phyloP scores from a whole-genome alignment of 306 rosid species.

The Rosa persica region DNA sequence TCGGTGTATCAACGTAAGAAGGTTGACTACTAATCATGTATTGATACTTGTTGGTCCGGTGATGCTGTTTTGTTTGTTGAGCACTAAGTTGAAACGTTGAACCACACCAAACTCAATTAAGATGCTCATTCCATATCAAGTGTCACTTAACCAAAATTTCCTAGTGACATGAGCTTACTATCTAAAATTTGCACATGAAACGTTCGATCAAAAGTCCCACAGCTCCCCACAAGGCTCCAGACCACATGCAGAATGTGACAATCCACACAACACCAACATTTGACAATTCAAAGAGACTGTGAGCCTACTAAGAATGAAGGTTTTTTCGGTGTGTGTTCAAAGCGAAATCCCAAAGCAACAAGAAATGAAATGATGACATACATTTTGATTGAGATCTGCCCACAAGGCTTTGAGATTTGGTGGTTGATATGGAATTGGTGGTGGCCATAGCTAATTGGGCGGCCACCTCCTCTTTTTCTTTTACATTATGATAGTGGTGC shows the following conservation, averaged over 20 bases:
- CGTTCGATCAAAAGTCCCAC: conserved; percentile 2
- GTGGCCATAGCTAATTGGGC: conserved; percentile 5
- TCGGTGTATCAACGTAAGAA: neutral
- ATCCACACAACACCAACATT: neutral
- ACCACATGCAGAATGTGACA: conserved; percentile 2
- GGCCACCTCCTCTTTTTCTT: neutral
- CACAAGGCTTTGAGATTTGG: conserved; percentile 31
- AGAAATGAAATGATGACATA: neutral
- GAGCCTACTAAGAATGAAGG: neutral
- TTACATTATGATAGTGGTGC: neutral
- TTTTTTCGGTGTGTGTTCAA: neutral
- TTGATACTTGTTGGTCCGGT: neutral
- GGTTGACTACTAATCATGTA: too few relatives aligned
- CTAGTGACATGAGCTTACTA: neutral
- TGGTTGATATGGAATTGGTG: neutral
- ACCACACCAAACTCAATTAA: neutral
- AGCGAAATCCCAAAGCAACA: neutral
- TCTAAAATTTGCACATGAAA: neutral
- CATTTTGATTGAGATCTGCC: neutral
- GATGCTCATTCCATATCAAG: neutral
- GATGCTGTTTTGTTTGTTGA: neutral
- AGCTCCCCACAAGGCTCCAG: neutral
- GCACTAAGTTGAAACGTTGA: neutral
- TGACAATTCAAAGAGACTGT: conserved; percentile 6
- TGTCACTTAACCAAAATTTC: neutral